These are phyloP conservation scores for Ramularia endophylla DNA, from an alignment of 2,329 filamentous ascomycete species.

Conservation along the genomic window DNA sequence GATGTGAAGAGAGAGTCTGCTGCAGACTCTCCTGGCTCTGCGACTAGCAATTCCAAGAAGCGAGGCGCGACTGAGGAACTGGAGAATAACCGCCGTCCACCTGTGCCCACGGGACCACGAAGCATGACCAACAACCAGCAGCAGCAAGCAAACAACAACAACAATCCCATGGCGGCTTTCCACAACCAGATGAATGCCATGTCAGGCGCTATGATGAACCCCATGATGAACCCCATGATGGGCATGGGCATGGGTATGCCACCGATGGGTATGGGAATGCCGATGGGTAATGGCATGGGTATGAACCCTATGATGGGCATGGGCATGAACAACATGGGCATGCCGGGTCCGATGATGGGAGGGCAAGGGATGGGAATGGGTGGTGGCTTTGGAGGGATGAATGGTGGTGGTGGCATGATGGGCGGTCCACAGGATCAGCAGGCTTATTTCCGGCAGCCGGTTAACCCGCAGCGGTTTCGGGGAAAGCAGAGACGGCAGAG, in stretches of 20 bases:
- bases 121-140: slow-evolving; percentile 30
- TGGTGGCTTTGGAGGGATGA: slow-evolving; percentile 18
- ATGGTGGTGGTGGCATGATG: slow-evolving; percentile 28
- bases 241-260: slow-evolving; percentile 14
- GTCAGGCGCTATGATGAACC: slow-evolving; percentile 29
- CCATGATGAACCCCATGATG: slow-evolving; percentile 28
- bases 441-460: slow-evolving; percentile 90
- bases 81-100: slow-evolving; percentile 37
- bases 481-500: slow-evolving; percentile 72
- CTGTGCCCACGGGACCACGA: slow-evolving; percentile 42
- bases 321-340: slow-evolving; percentile 4
- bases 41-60: slow-evolving; percentile 59
- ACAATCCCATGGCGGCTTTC: slow-evolving; percentile 40
- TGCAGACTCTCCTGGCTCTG: slow-evolving; percentile 29
- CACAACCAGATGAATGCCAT: slow-evolving; percentile 42
- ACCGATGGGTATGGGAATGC: slow-evolving; percentile 8
- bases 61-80: slow-evolving; percentile 69
- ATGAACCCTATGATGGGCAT: slow-evolving; percentile 6
- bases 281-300: background rate
- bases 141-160: slow-evolving; percentile 36
- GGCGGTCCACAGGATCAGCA: slow-evolving; percentile 21
- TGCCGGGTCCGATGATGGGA: slow-evolving; percentile 32
- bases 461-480: slow-evolving; percentile 88
- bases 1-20: slow-evolving; percentile 11
- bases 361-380: slow-evolving; percentile 1